These are phyloP conservation scores for Solanum pennellii DNA, from an alignment of 257 asterid genomes.

Conservation along the genomic window DNA sequence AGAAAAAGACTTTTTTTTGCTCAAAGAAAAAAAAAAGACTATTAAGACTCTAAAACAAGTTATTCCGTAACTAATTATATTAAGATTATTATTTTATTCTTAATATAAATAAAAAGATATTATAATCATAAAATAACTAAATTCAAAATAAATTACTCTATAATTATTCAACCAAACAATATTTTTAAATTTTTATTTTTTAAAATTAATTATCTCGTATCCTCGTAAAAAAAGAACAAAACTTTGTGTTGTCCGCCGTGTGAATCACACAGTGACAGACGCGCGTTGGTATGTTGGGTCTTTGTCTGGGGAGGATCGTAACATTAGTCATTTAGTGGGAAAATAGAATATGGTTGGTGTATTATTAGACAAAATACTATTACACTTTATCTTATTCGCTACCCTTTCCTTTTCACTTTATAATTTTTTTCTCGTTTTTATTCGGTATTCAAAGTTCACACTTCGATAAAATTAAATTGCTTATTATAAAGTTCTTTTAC, in stretches of 20 bases:
- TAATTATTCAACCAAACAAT: too few relatives aligned
- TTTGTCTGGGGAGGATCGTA: neutral
- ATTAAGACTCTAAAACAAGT: neutral
- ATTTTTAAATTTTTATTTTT: too few relatives aligned
- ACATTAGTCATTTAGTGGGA: neutral
- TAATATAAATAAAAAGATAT: too few relatives aligned
- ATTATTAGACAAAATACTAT: neutral
- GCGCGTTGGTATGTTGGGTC: neutral
- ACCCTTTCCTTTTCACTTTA: neutral
- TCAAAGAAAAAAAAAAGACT: neutral
- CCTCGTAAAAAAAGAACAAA: too few relatives aligned
- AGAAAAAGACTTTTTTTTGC: too few relatives aligned
- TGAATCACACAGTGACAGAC: neutral
- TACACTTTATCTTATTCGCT: neutral
- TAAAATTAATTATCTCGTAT: neutral
- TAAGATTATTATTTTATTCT: too few relatives aligned
- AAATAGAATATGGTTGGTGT: neutral
- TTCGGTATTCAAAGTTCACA: accelerated
- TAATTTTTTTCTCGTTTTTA: accelerated
- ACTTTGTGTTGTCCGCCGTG: neutral
- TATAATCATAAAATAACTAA: too few relatives aligned
- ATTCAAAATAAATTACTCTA: too few relatives aligned
- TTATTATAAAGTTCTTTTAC: accelerated
- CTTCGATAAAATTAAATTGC: accelerated
- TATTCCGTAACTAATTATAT: too few relatives aligned